Evolutionary conservation across 108 stramenopile species (phyloP).

Genomic region (Epithemia pelagica): DNA sequence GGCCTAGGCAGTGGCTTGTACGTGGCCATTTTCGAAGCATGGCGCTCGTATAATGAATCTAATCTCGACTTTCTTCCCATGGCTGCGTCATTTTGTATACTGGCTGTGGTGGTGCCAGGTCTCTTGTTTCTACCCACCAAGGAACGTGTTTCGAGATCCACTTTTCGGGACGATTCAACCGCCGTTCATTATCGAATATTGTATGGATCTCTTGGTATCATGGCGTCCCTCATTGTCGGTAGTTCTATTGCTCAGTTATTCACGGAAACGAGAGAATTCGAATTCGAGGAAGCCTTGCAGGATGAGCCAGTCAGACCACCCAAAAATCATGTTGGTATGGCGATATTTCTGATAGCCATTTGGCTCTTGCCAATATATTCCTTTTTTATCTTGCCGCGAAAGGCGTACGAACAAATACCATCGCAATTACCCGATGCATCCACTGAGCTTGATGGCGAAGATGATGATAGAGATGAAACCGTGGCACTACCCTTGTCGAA

Average conservation of each 20-base stretch:
- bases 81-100: slow-evolving; percentile 58
- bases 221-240: slow-evolving; percentile 56
- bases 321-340: slow-evolving; percentile 35
- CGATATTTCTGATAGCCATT: slow-evolving; percentile 39
- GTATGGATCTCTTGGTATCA: slow-evolving; percentile 45
- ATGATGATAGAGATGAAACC: slow-evolving; percentile 7
- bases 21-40: slow-evolving; percentile 37
- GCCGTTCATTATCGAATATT: slow-evolving; percentile 58
- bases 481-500: not conserved
- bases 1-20: slow-evolving; percentile 64
- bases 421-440: no score
- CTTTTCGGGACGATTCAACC: slow-evolving; percentile 46
- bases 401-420: not conserved
- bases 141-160: slow-evolving; percentile 18
- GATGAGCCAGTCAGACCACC: slow-evolving; percentile 4
- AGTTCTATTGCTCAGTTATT: slow-evolving; percentile 35
- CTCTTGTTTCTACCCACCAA: slow-evolving; percentile 49
- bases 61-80: slow-evolving; percentile 75
- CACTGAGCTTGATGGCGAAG: slow-evolving; percentile 11
- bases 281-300: slow-evolving; percentile 5
- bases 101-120: slow-evolving; percentile 52
- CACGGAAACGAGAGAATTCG: slow-evolving; percentile 2
- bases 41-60: slow-evolving; percentile 26
- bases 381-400: slow-evolving; percentile 37
- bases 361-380: slow-evolving; percentile 65